Evolutionary conservation across 2,329 filamentous ascomycete genomes (phyloP), one percentile per base, ranked within the genome.

Genomic region (Diaporthe capsici): DNA sequence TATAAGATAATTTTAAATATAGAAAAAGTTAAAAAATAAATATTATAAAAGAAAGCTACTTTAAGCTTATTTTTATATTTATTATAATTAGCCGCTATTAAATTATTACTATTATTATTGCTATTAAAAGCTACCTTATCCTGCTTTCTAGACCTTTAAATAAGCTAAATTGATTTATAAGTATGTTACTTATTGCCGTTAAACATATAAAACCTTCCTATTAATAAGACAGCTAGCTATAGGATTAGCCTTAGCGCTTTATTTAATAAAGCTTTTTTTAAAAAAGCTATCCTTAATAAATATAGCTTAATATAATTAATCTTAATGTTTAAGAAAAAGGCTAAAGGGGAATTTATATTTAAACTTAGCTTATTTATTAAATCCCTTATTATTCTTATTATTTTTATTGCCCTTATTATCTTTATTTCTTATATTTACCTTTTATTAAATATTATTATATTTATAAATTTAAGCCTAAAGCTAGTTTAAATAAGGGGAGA

Each of bases 91-190:
- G n/a, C n/a, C n/a, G n/a, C n/a, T n/a, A n/a, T n/a, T n/a, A 34
- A 49, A 22, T 22, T 49, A 49, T 49, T n/a, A 7, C 15, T 9
- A 9, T 9, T 34, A 34, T 34, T 42, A 9, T 1, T 9, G 0
- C 1, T 34, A 34, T 34, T 34, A 34, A 34, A 9, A 34, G 34
- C 8, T 9, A 42, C 4, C 2, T 42, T 4, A 2, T 1, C 4
- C 3, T 13, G 6, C 2, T 34, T 0, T 1, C 7, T 34, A 34
- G 2, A 8, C 8, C 0, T 2, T 34, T 34, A 34, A 34, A 34
- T 42, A 53, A 53, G n/a, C 4, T 42, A 53, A 53, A 53, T 22
- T 53, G 13, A 10, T 53, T 53, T 53, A 53, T 25, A 25, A 53
- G 1, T 53, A 53, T 25, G 12, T 13, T 53, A 53, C 2, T 53